A percentile compares a stretch with the other conserved stretches of the same genome.
These are phyloP conservation scores for Leucocoprinus leucothites DNA, from an alignment of 768 basidiomycete species.

Conservation along the genomic window DNA sequence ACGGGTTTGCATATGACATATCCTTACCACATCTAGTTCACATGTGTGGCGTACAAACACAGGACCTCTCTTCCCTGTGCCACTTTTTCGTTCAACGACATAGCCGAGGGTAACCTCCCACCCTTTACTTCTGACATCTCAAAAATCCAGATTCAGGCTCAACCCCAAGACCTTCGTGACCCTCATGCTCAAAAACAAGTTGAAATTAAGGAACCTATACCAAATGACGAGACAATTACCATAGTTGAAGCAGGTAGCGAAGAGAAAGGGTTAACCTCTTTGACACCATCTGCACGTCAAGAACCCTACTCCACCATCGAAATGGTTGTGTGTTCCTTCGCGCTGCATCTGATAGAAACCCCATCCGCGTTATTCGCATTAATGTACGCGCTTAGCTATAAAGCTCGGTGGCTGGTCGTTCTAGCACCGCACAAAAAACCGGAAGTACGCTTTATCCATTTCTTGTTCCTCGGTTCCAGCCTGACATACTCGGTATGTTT, in stretches of 20 bases:
- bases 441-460: conserved; percentile 38
- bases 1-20: background rate
- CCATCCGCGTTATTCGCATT: conserved; percentile 62
- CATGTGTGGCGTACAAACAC: conserved; percentile 51
- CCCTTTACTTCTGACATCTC: conserved; percentile 18
- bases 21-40: conserved; percentile 40
- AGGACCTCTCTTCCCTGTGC: conserved; percentile 55
- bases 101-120: conserved; percentile 57
- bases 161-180: background rate
- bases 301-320: conserved; percentile 35
- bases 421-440: conserved; percentile 78
- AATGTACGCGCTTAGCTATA: conserved; percentile 60
- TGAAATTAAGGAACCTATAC: background rate
- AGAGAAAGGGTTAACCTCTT: background rate
- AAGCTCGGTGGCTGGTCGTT: conserved; percentile 62
- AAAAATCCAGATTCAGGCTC: conserved; percentile 7
- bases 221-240: background rate
- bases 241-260: background rate
- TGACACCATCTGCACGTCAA: background rate
- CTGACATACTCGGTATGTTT: background rate
- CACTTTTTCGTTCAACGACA: conserved; percentile 57
- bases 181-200: no score
- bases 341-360: conserved; percentile 63
- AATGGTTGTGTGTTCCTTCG: conserved; percentile 72
- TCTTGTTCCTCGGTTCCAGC: background rate